A percentile compares a stretch with the other conserved stretches of the same genome.
Evolutionary conservation across 164 flowering plant genomes (phyloP).

Genomic region (Magnolia changhungtana): DNA sequence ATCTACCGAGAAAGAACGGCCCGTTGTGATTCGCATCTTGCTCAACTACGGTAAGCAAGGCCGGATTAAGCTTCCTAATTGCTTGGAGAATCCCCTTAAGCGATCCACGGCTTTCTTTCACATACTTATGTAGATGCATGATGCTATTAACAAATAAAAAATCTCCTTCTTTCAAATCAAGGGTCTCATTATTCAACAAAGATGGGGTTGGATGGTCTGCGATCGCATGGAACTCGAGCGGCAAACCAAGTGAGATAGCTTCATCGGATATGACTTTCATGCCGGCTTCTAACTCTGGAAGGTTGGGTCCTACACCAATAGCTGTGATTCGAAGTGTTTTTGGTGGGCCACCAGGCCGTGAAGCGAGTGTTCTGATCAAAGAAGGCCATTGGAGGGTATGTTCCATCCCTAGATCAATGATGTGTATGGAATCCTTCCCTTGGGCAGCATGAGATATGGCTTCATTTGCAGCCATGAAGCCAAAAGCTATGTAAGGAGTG

Average conservation of each 20-base stretch:
- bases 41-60: slow-evolving; percentile 47
- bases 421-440: slow-evolving; percentile 44
- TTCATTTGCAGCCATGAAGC: slow-evolving; percentile 61
- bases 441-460: slow-evolving; percentile 45
- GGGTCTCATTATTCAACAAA: slow-evolving; percentile 36
- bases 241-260: slow-evolving; percentile 38
- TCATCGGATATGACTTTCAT: slow-evolving; percentile 32
- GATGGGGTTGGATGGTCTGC: slow-evolving; percentile 28
- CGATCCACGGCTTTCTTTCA: slow-evolving; percentile 57
- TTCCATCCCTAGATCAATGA: slow-evolving; percentile 56
- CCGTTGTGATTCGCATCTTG: slow-evolving; percentile 73
- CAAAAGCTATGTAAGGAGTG: slow-evolving; percentile 62
- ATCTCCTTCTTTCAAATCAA: slow-evolving; percentile 47
- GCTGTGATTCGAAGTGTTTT: slow-evolving; percentile 38
- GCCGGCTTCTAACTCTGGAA: slow-evolving; percentile 24
- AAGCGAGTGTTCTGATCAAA: slow-evolving; percentile 43
- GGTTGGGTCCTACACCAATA: slow-evolving; percentile 18
- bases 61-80: slow-evolving; percentile 44
- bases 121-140: slow-evolving; percentile 50
- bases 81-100: slow-evolving; percentile 53
- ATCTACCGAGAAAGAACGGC: slow-evolving; percentile 65
- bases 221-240: slow-evolving; percentile 29
- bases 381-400: slow-evolving; percentile 59
- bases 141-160: slow-evolving; percentile 47
- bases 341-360: slow-evolving; percentile 40